Evolutionary conservation across 345 rosid species (phyloP), one percentile per base, ranked within the genome.

Genomic region (Eucalyptus caleyi): DNA sequence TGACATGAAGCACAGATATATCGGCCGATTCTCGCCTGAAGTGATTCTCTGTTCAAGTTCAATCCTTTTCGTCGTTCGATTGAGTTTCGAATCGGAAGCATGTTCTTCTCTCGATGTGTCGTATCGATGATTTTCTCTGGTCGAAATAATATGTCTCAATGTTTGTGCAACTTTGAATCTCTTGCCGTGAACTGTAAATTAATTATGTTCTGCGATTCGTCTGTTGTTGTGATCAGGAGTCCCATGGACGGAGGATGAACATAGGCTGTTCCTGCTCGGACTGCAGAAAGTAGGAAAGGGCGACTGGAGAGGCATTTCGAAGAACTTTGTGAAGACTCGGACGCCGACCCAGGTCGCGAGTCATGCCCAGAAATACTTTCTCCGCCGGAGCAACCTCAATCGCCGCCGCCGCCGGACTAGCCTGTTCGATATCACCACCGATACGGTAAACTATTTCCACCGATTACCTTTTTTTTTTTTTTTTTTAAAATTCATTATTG

Each of bases 201-300:
- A 37, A 37, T 77, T 47, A 77, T 37, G 27, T 37, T 77, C 32
- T 72, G 49, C 27, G 40, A 42, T 54, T 30, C 42, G 11, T 14
- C 32, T 50, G 53, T 37, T 50, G 42, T 37, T 16, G 34, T 87
- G 86, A 60, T 89, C 87, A 97, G 99, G 98, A 27, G 94, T 96
- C 86, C 97, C 99, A 60, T 97, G 99, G 99, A 96, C 98, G 37
- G 99, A 96, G 91, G 98, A 96, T 67, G 99, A 97, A 90, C 99
- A 97, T 90, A 95, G 94, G 93, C 93, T 94, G 90, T 97, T 97
- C 92, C 92, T 97, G 86, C 86, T 96, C 12, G 99, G 99, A 49
- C 87, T 97, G 88, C 96, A 95, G 92, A 97, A 93, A 87, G 97
- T 94, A 32, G 99, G 99, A 19, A 97, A 95, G 90, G 98, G 98